A percentile compares a stretch with the other conserved stretches of the same genome.
Evolutionary conservation across 495 filamentous ascomycete species (phyloP).

Genomic region (Penicillium longicatenatum): DNA sequence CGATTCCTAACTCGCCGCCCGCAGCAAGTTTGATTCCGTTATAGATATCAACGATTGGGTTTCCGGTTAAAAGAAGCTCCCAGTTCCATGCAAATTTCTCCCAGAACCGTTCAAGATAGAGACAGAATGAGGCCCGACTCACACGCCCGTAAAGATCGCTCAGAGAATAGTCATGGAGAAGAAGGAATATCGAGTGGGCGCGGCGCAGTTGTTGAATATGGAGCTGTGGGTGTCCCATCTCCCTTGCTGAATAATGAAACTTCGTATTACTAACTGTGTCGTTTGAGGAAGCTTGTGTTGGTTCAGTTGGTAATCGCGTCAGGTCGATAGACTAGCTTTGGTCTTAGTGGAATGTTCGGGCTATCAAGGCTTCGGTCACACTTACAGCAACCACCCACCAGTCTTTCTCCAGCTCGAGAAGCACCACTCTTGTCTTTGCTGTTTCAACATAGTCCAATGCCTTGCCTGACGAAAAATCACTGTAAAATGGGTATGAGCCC

Average conservation of each 20-base stretch:
- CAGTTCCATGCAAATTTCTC: conserved; percentile 75
- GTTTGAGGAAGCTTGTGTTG: conserved; percentile 24
- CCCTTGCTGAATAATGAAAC: conserved; percentile 80
- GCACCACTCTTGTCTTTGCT: conserved; percentile 77
- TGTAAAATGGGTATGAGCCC: conserved; percentile 31
- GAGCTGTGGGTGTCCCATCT: conserved; percentile 80
- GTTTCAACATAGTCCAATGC: conserved; percentile 87
- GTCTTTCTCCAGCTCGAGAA: conserved; percentile 80
- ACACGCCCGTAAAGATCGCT: conserved; percentile 64
- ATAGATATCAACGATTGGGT: conserved; percentile 77
- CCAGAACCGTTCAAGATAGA: conserved; percentile 79
- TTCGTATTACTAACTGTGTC: conserved; percentile 21
- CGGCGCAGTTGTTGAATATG: conserved; percentile 78
- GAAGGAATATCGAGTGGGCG: conserved; percentile 80
- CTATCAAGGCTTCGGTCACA: conserved; percentile 20
- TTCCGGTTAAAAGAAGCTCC: conserved; percentile 88
- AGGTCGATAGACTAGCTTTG: conserved; percentile 67
- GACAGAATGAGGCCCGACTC: conserved; percentile 60
- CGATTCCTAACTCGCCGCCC: conserved; percentile 87
- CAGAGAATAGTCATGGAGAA: conserved; percentile 79
- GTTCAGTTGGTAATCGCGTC: conserved; percentile 53
- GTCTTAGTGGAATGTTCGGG: conserved; percentile 20
- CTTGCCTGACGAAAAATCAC: conserved; percentile 76
- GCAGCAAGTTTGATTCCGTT: conserved; percentile 87
- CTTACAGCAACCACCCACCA: conserved; percentile 94